Percentiles rank a stretch among this genome's conserved stretches.
These are phyloP conservation scores for Penicillium sp. DNA, from an alignment of 2,329 filamentous ascomycete genomes.

Conservation along the genomic window DNA sequence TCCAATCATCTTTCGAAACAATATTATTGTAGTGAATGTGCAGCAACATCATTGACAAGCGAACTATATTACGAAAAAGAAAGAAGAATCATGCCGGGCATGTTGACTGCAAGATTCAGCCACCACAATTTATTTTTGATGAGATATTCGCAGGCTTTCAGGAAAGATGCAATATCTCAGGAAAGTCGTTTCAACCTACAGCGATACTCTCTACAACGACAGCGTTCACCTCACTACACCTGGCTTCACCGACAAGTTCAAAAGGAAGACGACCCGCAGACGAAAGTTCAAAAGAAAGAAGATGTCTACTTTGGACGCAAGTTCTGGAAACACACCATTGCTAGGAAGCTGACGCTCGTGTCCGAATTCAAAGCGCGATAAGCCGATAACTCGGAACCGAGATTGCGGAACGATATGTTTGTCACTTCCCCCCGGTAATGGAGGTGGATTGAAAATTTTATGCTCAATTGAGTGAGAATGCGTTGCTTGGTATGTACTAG, in stretches of 20 bases:
- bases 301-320: slow-evolving; percentile 14
- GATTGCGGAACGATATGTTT: slow-evolving; percentile 19
- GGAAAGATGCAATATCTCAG: too few relatives aligned
- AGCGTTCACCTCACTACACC: slow-evolving; percentile 11
- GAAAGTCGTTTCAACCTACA: background rate
- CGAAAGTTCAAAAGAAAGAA: slow-evolving; percentile 15
- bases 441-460: slow-evolving; percentile 16
- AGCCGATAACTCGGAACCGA: slow-evolving; percentile 3
- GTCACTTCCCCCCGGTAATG: slow-evolving; percentile 17
- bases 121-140: too few relatives aligned
- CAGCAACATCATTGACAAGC: too few relatives aligned
- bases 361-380: slow-evolving; percentile 19
- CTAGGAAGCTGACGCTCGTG: slow-evolving; percentile 18
- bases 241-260: slow-evolving; percentile 12
- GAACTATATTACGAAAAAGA: too few relatives aligned
- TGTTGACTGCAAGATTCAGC: too few relatives aligned
- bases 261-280: slow-evolving; percentile 12
- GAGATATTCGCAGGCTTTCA: too few relatives aligned
- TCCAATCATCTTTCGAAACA: too few relatives aligned
- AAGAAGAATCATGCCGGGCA: too few relatives aligned
- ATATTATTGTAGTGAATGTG: too few relatives aligned
- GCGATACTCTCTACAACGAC: slow-evolving; percentile 10
- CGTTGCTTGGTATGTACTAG: background rate
- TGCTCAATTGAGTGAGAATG: slow-evolving; percentile 14
- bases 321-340: slow-evolving; percentile 12